Base-by-base conservation (phyloP, 805 yeast species). In the Candida hungchunana region DNA sequence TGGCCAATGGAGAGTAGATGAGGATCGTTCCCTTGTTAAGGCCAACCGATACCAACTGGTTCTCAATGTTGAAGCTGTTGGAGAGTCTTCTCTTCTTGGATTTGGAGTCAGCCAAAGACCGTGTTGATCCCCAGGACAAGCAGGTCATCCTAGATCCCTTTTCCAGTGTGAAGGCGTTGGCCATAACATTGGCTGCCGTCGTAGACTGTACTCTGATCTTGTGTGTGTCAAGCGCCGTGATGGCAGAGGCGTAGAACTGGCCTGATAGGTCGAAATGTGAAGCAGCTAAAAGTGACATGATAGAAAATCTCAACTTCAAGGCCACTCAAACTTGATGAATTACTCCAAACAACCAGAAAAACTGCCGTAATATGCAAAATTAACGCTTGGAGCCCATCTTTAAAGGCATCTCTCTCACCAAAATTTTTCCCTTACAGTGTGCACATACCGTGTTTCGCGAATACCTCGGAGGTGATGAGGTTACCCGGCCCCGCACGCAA, bases 201-300 rank as follows among this genome's bases (percentile, higher is more conserved):
- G 75, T 66, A 14, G 82, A 69, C 51, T 78, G 80, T 3, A 82
- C 83, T 38, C 79, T 67, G 25, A 86, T 62, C 45, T 77, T 76
- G 51, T 82, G 90, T 5, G 78, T 66, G 56, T 84, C 90, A 40
- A 86, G 69, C 2, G 86, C 81, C 23, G 76, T 73, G 15, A 75
- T 63, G 1, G 75, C 85, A 29, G 77, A 73, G 18, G 89, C 87
- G 47, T 78, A 69, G 51, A 68, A 70, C 29, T 71, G 64, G n/a
- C 82, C 79, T 1, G 73, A 59, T 10, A 77, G 69, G 57, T 86
- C 90, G 55, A 78, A 85, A 5, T 35, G 28, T 4, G 54, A 46
- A 15, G 44, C 40, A 18, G 49, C 42, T 5, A 50, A 42, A 3
- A 44, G 34, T 8, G 46, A 36, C 43, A 38, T 42, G 15, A 27